Conservation (phyloP, 2,329 filamentous ascomycete genomes). For the Cladosporium sp. region DNA sequence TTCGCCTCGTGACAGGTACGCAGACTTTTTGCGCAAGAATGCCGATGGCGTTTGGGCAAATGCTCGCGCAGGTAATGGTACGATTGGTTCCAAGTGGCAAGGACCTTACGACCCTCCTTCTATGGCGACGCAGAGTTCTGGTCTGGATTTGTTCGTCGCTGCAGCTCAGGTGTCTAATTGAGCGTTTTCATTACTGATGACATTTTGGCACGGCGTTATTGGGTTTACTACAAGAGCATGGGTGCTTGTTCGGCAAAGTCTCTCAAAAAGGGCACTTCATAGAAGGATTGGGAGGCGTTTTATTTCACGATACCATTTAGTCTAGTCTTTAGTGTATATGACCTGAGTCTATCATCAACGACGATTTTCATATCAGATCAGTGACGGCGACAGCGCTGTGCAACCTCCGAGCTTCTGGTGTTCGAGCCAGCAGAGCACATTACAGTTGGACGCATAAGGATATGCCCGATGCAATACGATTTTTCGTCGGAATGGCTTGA, state of each 20-base stretch:
- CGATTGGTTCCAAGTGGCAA: slow-evolving; percentile 57
- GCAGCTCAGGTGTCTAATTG: slow-evolving; percentile 34
- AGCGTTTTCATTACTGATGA: not conserved
- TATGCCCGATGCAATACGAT: too few species aligned
- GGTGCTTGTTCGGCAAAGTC: not conserved
- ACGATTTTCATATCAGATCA: too few species aligned
- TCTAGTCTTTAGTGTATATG: not conserved
- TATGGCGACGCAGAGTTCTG: slow-evolving; percentile 61
- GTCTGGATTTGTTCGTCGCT: slow-evolving; percentile 64
- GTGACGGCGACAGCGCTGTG: too few species aligned
- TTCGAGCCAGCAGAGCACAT: too few species aligned
- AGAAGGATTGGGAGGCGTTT: not conserved
- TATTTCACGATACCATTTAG: not conserved
- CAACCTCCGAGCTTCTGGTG: too few species aligned
- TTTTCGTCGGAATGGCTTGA: too few species aligned
- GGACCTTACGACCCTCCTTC: slow-evolving; percentile 52
- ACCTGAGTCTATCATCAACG: not conserved
- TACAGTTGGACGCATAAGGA: too few species aligned
- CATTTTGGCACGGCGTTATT: not conserved
- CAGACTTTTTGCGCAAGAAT: slow-evolving; percentile 54
- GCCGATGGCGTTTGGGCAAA: slow-evolving; percentile 62
- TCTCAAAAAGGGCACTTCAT: not conserved
- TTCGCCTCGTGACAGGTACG: slow-evolving; percentile 47
- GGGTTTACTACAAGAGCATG: not conserved
- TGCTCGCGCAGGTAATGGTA: slow-evolving; percentile 48